Base-by-base conservation (phyloP, 176 grass and related monocot genomes). In the Phyllostachys edulis region DNA sequence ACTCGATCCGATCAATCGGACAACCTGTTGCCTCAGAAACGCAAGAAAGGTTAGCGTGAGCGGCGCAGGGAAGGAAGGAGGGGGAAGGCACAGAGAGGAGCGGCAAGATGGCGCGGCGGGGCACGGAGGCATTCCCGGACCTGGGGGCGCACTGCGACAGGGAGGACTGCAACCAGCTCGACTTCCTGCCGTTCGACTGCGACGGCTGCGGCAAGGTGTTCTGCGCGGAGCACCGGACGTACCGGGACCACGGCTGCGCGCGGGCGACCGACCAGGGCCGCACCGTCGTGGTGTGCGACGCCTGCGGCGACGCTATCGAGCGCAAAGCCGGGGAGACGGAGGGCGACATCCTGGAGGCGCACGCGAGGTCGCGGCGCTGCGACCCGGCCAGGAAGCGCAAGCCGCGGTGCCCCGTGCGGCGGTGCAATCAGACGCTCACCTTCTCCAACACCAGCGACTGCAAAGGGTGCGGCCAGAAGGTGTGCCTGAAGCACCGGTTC, bases 171-270 rank as follows among this genome's bases (percentile, higher is more conserved):
- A 93, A 88, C 74, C 95, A 94, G 62, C 85, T 98, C 21, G 92
- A 94, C 67, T 94, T 97, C 83, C 87, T 97, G 72, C 95, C 92
- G 17, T 97, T 97, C 90, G 77, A 32, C 40, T 98, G 95, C 72
- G 82, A 93, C 79, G 90, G 95, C 37, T 94, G 95, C 74, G 81
- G 82, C 41, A 79, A 65, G 70, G 24, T 81, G 27, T 94, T 94
- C 82, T 97, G 95, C 77, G 61, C 88, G 47, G 95, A 89, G 45
- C 95, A 97, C 80, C 85, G 92, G 23, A 78, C 84, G 20, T 87
- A 88, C 84, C 20, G 36, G 39, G 81, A 24, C 11, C 94, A 97
- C 69, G 76, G 83, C 81, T 97, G 92, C 86, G 73, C 92, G 27
- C 88, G 82, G 72, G 90, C 90, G 2, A 84, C 90, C 9, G 84